These are phyloP conservation scores for Amesomyces nigricolor DNA, from an alignment of 2,329 filamentous ascomycete genomes.

Conservation along the genomic window DNA sequence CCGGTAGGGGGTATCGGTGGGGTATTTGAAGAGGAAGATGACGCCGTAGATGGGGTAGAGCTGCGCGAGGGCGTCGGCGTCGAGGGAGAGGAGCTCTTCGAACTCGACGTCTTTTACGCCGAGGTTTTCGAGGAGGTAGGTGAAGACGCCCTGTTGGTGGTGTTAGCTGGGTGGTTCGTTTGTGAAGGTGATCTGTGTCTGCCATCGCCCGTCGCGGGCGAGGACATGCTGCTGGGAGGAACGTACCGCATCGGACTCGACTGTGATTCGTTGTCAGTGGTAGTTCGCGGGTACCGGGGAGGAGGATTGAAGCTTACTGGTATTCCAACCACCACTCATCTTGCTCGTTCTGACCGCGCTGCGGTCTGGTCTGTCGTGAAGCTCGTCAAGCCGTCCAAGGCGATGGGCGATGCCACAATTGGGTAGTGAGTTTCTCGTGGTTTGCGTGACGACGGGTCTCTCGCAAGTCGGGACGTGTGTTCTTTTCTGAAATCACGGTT, in stretches of 20 bases:
- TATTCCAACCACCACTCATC: conserved; percentile 72
- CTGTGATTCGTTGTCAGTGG: conserved; percentile 33
- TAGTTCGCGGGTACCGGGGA: conserved; percentile 7
- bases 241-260: conserved; percentile 90
- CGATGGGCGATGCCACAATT: background rate
- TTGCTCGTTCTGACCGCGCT: conserved; percentile 12
- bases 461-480: too few species aligned
- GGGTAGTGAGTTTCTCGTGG: too few species aligned
- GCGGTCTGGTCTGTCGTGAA: background rate
- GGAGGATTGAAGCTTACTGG: conserved; percentile 49
- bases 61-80: conserved; percentile 64
- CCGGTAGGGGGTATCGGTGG: conserved; percentile 60
- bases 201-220: conserved; percentile 13
- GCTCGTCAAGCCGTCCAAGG: background rate
- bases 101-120: conserved; percentile 94
- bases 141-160: conserved; percentile 77
- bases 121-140: conserved; percentile 84
- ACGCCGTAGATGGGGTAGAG: conserved; percentile 84
- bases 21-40: conserved; percentile 99
- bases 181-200: too few species aligned
- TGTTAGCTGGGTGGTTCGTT: conserved; percentile 30
- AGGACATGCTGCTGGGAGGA: background rate
- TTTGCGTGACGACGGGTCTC: too few species aligned
- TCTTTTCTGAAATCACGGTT: too few species aligned
- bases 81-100: conserved; percentile 88